A percentile compares a stretch with the other conserved stretches of the same genome.
phyloP scores from a whole-genome alignment of 371 early-diverging fungal species.

The Smittium mucronatum region DNA sequence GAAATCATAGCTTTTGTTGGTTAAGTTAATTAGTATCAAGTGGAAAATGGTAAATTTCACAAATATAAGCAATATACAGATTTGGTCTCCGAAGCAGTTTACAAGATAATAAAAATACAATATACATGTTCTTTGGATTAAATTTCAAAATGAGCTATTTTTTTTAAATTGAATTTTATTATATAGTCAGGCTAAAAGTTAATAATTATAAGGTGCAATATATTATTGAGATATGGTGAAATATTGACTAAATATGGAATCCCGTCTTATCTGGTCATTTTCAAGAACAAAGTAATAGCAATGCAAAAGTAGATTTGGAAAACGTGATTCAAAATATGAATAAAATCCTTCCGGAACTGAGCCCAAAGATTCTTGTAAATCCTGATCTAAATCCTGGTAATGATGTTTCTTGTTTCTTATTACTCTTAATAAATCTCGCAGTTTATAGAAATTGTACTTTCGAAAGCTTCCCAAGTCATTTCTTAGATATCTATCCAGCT shows the following conservation, averaged over 20 bases:
- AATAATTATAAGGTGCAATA: no score
- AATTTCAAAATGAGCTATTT: no score
- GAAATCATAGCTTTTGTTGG: no score
- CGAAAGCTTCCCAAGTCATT: conserved; percentile 69
- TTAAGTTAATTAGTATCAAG: no score
- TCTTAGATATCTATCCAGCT: conserved; percentile 61
- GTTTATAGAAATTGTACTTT: conserved; percentile 72
- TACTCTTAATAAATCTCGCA: conserved; percentile 81
- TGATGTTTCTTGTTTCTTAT: conserved; percentile 95
- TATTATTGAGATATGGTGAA: conserved; percentile 12
- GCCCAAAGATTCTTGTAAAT: conserved; percentile 66
- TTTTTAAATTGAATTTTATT: no score
- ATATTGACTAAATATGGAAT: conserved; percentile 26
- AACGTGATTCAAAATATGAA: conserved; percentile 76
- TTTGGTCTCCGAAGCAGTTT: no score
- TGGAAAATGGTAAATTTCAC: no score
- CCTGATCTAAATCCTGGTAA: conserved; percentile 77
- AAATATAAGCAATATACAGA: no score
- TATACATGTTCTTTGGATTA: no score
- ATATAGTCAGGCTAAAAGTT: no score
- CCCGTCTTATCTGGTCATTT: conserved; percentile 27
- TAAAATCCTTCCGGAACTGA: conserved; percentile 77
- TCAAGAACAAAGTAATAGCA: conserved; percentile 35
- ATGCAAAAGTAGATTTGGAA: conserved; percentile 68
- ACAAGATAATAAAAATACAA: no score